phyloP scores from a whole-genome alignment of 345 rosid species.

The Geranium rotundifolium region DNA sequence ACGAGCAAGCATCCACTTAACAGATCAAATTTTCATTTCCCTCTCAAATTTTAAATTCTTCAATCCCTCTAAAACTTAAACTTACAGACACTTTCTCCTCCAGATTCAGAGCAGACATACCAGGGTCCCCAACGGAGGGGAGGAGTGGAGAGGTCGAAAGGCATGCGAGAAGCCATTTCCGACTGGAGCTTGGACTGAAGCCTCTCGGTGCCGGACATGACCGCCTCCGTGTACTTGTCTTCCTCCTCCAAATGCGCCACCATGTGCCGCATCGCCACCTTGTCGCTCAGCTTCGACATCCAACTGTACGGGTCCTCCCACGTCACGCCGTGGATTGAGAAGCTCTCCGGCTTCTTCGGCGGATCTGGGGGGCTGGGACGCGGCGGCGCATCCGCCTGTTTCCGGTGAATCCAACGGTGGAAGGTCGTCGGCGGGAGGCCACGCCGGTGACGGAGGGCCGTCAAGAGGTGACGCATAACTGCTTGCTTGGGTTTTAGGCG shows the following conservation, averaged over 20 bases:
- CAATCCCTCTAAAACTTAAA: neutral
- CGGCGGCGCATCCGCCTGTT: slow-evolving; percentile 30
- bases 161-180: slow-evolving; percentile 81
- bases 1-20: slow-evolving; percentile 11
- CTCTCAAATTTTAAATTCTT: too few relatives aligned
- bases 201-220: slow-evolving; percentile 61
- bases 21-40: neutral
- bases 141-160: slow-evolving; percentile 79
- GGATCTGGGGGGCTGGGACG: slow-evolving; percentile 76
- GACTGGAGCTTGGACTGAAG: slow-evolving; percentile 79
- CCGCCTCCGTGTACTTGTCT: slow-evolving; percentile 84
- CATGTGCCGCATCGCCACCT: slow-evolving; percentile 97
- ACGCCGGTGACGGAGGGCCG: slow-evolving; percentile 18
- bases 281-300: slow-evolving; percentile 82
- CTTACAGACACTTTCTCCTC: neutral
- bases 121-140: slow-evolving; percentile 93
- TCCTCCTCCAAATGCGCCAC: slow-evolving; percentile 90
- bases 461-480: slow-evolving; percentile 25
- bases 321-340: slow-evolving; percentile 52
- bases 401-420: slow-evolving; percentile 35
- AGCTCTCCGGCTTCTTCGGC: slow-evolving; percentile 66
- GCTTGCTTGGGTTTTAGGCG: neutral
- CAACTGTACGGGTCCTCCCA: slow-evolving; percentile 96
- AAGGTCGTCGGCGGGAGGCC: neutral
- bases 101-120: slow-evolving; percentile 16